A percentile compares a stretch with the other conserved stretches of the same genome.
Evolutionary conservation across 2,329 filamentous ascomycete species (phyloP).

Genomic region (Pestalotiopsis sp.): DNA sequence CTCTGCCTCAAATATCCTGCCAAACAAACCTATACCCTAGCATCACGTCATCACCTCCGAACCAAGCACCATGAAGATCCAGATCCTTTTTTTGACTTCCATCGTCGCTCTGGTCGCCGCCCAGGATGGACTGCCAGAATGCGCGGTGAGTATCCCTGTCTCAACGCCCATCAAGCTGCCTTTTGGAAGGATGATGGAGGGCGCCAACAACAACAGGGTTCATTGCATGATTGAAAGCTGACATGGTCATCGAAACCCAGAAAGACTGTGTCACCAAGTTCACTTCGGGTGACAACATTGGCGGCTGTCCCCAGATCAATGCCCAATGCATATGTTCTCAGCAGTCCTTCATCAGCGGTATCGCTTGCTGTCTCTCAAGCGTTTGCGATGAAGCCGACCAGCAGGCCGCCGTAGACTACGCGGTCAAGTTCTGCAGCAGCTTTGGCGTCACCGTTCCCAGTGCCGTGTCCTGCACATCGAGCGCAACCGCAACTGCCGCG

Average conservation of each 20-base stretch:
- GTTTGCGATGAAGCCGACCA: slow-evolving; percentile 44
- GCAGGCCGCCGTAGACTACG: slow-evolving; percentile 28
- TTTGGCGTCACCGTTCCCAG: slow-evolving; percentile 26
- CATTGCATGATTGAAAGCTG: slow-evolving; percentile 14
- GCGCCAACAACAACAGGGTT: too few relatives aligned
- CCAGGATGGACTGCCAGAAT: slow-evolving; percentile 49
- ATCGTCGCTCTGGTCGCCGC: slow-evolving; percentile 54
- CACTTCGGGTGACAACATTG: slow-evolving; percentile 37
- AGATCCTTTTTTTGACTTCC: slow-evolving; percentile 49
- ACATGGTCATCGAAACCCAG: slow-evolving; percentile 17
- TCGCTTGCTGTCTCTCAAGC: slow-evolving; percentile 49
- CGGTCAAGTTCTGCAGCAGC: slow-evolving; percentile 32
- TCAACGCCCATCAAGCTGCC: background rate
- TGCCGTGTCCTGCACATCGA: slow-evolving; percentile 5
- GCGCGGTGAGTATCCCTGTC: slow-evolving; percentile 49
- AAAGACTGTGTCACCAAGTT: slow-evolving; percentile 31
- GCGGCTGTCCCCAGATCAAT: slow-evolving; percentile 39
- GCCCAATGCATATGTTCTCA: slow-evolving; percentile 49
- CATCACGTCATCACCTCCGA: background rate
- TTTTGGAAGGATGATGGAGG: too few relatives aligned
- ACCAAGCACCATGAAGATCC: slow-evolving; percentile 44
- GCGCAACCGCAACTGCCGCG: slow-evolving; percentile 5
- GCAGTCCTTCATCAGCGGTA: slow-evolving; percentile 42
- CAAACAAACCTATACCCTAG: background rate
- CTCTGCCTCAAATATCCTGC: background rate